Evolutionary conservation across 2,329 filamentous ascomycete species (phyloP).

Genomic region (Pseudocercospora crystallina): DNA sequence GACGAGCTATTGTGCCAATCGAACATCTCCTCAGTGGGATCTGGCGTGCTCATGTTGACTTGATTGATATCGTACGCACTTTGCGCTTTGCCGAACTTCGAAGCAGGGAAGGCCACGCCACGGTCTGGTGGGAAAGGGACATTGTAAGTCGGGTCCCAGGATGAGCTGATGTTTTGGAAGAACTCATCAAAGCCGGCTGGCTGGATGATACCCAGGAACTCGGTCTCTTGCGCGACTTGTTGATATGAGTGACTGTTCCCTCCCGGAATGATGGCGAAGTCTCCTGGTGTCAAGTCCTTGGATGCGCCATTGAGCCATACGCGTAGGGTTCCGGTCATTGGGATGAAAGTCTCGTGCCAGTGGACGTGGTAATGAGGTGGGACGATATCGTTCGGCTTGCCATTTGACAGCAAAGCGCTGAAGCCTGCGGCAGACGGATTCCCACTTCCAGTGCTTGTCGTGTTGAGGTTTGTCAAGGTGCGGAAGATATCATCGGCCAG

Average conservation of each 20-base stretch:
- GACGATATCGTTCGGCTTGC: too few relatives aligned
- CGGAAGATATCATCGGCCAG: too few relatives aligned
- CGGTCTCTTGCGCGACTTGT: slow-evolving; percentile 16
- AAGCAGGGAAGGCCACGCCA: slow-evolving; percentile 6
- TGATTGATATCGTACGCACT: slow-evolving; percentile 14
- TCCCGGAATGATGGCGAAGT: slow-evolving; percentile 18
- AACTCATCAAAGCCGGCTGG: slow-evolving; percentile 22
- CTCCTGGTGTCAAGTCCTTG: slow-evolving; percentile 14
- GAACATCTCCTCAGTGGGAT: neutral
- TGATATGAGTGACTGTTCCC: slow-evolving; percentile 18
- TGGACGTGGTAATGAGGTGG: slow-evolving; percentile 4
- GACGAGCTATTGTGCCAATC: slow-evolving; percentile 11
- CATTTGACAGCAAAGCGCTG: too few relatives aligned
- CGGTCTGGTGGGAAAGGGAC: slow-evolving; percentile 20
- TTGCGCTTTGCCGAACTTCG: slow-evolving; percentile 1
- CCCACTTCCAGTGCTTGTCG: too few relatives aligned
- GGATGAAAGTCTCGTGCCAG: slow-evolving; percentile 19
- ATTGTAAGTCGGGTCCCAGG: slow-evolving; percentile 15
- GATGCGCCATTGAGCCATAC: slow-evolving; percentile 16
- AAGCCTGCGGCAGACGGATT: too few relatives aligned
- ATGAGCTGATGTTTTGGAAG: slow-evolving; percentile 14
- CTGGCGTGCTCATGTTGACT: slow-evolving; percentile 7
- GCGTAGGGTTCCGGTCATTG: slow-evolving; percentile 10
- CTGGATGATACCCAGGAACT: slow-evolving; percentile 17
- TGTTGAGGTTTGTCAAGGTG: too few relatives aligned